A percentile compares a stretch with the other conserved stretches of the same genome.
Conservation (phyloP, 306 rosid genomes). For the Psophocarpus tetragonolobus region DNA sequence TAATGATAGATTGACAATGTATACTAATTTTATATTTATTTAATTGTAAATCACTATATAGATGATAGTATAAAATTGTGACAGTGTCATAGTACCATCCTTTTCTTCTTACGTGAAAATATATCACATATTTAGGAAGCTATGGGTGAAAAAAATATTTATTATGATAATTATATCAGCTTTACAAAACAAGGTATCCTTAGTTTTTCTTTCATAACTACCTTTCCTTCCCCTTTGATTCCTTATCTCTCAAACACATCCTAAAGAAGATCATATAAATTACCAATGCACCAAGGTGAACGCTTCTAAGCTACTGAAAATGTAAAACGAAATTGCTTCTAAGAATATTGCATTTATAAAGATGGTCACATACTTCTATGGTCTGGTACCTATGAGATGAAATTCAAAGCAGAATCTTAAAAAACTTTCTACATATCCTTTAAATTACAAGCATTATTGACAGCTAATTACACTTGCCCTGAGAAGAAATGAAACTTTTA, state of each 20-base stretch:
- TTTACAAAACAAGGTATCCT: not conserved
- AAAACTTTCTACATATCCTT: not conserved
- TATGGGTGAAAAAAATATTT: not conserved
- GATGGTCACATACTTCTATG: not conserved
- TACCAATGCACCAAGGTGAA: not conserved
- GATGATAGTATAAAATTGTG: no score
- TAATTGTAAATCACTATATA: no score
- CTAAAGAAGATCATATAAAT: not conserved
- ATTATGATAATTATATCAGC: no score
- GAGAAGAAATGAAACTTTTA: conserved; percentile 23
- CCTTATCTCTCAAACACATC: not conserved
- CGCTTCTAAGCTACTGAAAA: not conserved
- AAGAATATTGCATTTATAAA: conserved; percentile 30
- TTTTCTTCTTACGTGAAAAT: no score
- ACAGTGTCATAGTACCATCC: no score
- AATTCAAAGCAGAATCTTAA: conserved; percentile 17
- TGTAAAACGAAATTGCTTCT: not conserved
- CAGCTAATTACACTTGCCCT: conserved; percentile 15
- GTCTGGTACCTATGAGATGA: conserved; percentile 7
- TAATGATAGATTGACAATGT: no score
- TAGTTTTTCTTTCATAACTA: not conserved
- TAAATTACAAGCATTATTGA: conserved; percentile 25
- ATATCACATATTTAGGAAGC: not conserved
- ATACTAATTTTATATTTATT: no score
- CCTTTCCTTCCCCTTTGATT: not conserved